These are phyloP conservation scores for Penicillium sp. DNA, from an alignment of 2,329 filamentous ascomycete genomes.

Conservation along the genomic window DNA sequence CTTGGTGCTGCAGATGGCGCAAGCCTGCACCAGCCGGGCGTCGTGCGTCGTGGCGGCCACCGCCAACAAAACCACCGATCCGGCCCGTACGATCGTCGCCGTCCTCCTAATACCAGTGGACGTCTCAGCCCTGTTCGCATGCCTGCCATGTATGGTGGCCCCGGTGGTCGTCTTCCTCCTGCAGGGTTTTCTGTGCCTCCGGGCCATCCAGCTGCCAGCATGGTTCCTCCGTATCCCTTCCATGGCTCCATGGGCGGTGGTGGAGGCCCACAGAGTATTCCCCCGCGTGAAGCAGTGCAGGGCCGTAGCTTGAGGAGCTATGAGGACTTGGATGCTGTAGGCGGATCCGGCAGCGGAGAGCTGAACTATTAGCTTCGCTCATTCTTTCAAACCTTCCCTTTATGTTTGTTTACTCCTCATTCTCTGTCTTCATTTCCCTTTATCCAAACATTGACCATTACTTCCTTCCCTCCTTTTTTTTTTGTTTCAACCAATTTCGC, in stretches of 20 bases:
- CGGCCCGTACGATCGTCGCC: conserved; percentile 73
- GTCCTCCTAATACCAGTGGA: conserved; percentile 45
- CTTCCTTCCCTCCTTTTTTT: conserved; percentile 1
- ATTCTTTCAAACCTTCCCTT: not conserved
- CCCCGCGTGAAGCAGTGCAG: conserved; percentile 87
- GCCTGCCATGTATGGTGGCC: conserved; percentile 39
- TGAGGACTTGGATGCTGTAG: conserved; percentile 90
- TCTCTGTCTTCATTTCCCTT: conserved; percentile 3
- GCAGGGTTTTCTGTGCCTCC: conserved; percentile 34
- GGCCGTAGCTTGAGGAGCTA: conserved; percentile 95
- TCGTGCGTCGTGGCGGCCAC: conserved; percentile 67
- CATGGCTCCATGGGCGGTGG: conserved; percentile 57
- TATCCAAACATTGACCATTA: not conserved
- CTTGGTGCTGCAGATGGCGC: conserved; percentile 43
- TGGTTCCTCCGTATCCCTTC: conserved; percentile 48
- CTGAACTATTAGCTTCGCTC: conserved; percentile 72
- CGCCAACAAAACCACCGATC: conserved; percentile 61
- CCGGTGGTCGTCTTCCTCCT: conserved; percentile 34
- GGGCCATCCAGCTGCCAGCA: conserved; percentile 42
- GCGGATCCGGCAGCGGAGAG: conserved; percentile 73
- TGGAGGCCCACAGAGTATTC: conserved; percentile 70
- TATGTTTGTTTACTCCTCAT: not conserved
- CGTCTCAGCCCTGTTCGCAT: conserved; percentile 49
- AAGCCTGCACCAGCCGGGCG: conserved; percentile 59
- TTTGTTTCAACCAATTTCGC: not conserved